Base-by-base conservation (phyloP, 306 rosid genomes). In the Lathyrus oleraceus region DNA sequence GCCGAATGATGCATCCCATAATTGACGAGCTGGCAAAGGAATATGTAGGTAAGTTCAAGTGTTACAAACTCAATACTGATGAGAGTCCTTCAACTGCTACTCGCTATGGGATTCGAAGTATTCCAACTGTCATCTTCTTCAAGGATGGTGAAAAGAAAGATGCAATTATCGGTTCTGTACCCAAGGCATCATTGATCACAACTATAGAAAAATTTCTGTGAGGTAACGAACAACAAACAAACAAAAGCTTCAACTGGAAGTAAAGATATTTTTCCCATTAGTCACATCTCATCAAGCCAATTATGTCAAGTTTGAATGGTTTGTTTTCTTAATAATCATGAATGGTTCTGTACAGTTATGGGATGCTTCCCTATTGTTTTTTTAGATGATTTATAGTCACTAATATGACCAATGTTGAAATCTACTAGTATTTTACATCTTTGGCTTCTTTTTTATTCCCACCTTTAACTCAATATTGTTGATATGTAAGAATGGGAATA, bases 1-100 rank as follows among this genome's bases (percentile, higher is more conserved):
- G 99, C 82, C 96, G 99, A 4, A 91, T 94, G 96, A 89, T 91
- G 69, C 97, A 88, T 76, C 99, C 99, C 0, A 79, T 94, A 56
- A 79, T 94, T 30, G 87, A 86, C 35, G 95, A 84, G 28, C 78
- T 94, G 64, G 87, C 97, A 14, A 83, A 78, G 79, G 79, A 91
- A 49, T 89, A 87, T 44, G 72, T 66, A 5, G 97, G 88, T 52
- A 94, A 83, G 85, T 85, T 88, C 9, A 94, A 94, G 82, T 91
- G 92, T 82, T 94, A 76, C 95, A 91, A 91, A 72, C 81, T 94
- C 7, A 89, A 91, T 51, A 91, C 95, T 15, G 97, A 91, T 67
- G 87, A 81, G 54, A 81, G 87, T 65, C 86, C 95, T 20, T 30
- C 85, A 15, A 75, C 78, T 43, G 99, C 99, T 51, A 81, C 87